Conservation (phyloP, 805 yeast genomes). For the Huiozyma naganishii region DNA sequence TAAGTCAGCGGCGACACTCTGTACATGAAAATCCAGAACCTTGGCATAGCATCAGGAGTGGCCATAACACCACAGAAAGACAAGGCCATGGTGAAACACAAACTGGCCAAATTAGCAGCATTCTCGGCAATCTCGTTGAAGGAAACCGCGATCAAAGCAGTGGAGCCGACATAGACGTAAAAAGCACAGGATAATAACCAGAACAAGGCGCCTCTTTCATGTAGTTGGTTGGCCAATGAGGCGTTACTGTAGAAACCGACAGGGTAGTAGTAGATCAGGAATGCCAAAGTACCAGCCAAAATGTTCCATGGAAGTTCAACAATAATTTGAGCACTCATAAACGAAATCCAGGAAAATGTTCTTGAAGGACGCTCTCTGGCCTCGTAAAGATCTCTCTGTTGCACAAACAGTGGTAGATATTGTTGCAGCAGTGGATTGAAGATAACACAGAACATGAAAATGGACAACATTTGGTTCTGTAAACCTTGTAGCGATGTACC, state of each 20-base stretch:
- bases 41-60: constrained; percentile 44
- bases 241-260: constrained; percentile 58
- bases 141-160: constrained; percentile 50
- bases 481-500: constrained; percentile 52
- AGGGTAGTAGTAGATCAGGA: constrained; percentile 62
- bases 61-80: constrained; percentile 73
- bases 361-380: constrained; percentile 66
- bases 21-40: constrained; percentile 79
- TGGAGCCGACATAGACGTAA: constrained; percentile 44
- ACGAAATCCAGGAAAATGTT: constrained; percentile 57
- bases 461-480: constrained; percentile 73
- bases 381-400: constrained; percentile 58
- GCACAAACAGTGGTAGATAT: constrained; percentile 48
- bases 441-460: constrained; percentile 55
- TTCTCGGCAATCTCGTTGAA: constrained; percentile 49
- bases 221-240: constrained; percentile 34
- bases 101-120: constrained; percentile 50
- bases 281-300: constrained; percentile 50
- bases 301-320: constrained; percentile 61
- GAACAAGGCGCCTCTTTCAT: constrained; percentile 48
- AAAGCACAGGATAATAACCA: constrained; percentile 37
- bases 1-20: constrained; percentile 63
- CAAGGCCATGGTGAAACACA: constrained; percentile 51
- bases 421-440: constrained; percentile 52
- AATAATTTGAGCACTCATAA: constrained; percentile 48